A percentile compares a stretch with the other conserved stretches of the same genome.
Conservation (phyloP, 2,329 filamentous ascomycete species). For the Apiospora arundinis region DNA sequence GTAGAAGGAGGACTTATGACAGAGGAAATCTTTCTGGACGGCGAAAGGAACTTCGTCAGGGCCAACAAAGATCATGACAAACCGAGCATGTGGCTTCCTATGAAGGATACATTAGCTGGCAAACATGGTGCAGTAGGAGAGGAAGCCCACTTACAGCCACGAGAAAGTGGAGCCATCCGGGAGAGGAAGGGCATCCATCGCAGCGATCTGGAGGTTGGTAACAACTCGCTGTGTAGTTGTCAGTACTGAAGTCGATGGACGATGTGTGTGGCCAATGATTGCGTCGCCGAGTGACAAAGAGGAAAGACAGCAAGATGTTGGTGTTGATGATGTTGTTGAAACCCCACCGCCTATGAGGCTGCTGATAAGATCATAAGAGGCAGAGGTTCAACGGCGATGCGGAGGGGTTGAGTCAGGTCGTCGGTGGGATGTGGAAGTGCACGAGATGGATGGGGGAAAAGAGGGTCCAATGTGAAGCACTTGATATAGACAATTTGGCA, state of each 20-base stretch:
- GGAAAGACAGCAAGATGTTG: neutral
- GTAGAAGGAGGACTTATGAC: slow-evolving; percentile 57
- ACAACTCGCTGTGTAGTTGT: neutral
- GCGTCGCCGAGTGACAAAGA: neutral
- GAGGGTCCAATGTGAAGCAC: neutral
- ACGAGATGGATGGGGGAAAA: neutral
- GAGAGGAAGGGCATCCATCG: slow-evolving; percentile 7
- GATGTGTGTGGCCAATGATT: neutral
- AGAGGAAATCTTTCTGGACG: slow-evolving; percentile 65
- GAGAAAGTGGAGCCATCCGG: neutral
- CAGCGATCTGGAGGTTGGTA: neutral
- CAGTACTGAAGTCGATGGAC: neutral
- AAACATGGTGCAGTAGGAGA: neutral
- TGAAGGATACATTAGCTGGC: neutral
- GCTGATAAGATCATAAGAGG: neutral
- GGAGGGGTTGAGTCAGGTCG: neutral
- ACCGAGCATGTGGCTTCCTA: slow-evolving; percentile 61
- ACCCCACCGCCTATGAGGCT: neutral
- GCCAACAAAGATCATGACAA: slow-evolving; percentile 62
- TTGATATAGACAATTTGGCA: neutral
- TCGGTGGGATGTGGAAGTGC: neutral
- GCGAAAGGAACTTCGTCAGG: slow-evolving; percentile 59
- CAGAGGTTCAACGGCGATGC: neutral
- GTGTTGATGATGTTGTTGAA: neutral
- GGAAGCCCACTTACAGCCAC: slow-evolving; percentile 20